Base-by-base conservation (phyloP, 2,329 filamentous ascomycete species). In the Trichoderma koningiopsis region DNA sequence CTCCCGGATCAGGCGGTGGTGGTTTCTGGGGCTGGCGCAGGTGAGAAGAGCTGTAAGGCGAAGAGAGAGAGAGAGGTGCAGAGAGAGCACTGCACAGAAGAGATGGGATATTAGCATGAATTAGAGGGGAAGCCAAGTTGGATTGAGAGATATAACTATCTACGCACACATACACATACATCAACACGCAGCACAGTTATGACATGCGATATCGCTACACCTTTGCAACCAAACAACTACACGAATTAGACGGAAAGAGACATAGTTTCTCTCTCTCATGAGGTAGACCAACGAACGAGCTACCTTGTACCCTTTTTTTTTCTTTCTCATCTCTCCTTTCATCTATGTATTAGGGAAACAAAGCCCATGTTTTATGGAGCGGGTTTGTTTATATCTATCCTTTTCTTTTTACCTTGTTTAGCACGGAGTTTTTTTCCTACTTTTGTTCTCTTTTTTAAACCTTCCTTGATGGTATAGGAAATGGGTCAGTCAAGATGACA, bases 1-100 rank as follows among this genome's bases (percentile, higher is more conserved):
- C 76, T 19, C 70, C 75, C 31, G 76, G 76, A 37, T 78, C 78
- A 47, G 84, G 84, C 33, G 82, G 86, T 4, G 84, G 84, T 35
- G 82, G 86, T 3, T 89, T 88, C 75, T 89, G 87, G 84, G 85
- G 85, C 14, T 87, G 85, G 85, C 78, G 84, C 63, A 79, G 81
- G 73, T 84, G 73, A 79, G 59, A 33, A 47, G 66, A 47, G 4
- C 7, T 66, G 62, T 37, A 69, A 43, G 43, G 33, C 8, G 11
- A 22, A 43, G 52, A 16, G 10, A 64, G 35, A n/a, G n/a, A 33
- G 22, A 61, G 29, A 59, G 31, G 49, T 31, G 35, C 47, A 29
- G n/a, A 47, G n/a, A 47, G 33, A 53, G 13, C 5, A 55, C 47
- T 29, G 22, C 55, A 52, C 29, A 40, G 53, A 43, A 52, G 61